A percentile compares a stretch with the other conserved stretches of the same genome.
These are phyloP conservation scores for Sporothrix sp. DNA, from an alignment of 2,329 filamentous ascomycete species.

Conservation along the genomic window DNA sequence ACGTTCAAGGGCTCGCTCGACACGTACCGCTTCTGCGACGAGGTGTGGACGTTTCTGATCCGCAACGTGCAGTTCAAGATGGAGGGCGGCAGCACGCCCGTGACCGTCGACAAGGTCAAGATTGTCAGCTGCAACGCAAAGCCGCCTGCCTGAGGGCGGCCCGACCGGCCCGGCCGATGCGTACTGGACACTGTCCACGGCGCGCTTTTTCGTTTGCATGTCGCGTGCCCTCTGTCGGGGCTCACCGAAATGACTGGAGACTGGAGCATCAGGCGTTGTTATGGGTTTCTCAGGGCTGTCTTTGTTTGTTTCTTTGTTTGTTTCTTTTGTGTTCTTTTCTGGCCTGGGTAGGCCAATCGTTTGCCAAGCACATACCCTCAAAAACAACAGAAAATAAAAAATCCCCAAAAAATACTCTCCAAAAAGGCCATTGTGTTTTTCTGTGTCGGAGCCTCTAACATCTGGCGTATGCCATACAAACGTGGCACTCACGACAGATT, in stretches of 20 bases:
- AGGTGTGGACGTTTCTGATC: constrained; percentile 99
- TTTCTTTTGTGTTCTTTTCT: neutral
- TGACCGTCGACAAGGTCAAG: constrained; percentile 82
- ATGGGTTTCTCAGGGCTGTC: too few relatives aligned
- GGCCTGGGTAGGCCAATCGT: too few relatives aligned
- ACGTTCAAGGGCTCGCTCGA: constrained; percentile 98
- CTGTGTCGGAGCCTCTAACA: too few relatives aligned
- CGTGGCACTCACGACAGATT: neutral
- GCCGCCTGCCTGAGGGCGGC: constrained; percentile 23
- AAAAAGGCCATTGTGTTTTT: too few relatives aligned
- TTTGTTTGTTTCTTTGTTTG: neutral
- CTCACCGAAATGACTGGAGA: too few relatives aligned
- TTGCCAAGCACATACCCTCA: too few relatives aligned
- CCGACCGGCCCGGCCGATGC: too few relatives aligned
- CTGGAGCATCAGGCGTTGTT: neutral
- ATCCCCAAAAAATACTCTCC: too few relatives aligned
- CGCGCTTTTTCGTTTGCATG: too few relatives aligned
- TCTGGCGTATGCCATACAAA: neutral
- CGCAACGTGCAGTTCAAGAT: constrained; percentile 99
- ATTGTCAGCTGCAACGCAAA: constrained; percentile 98
- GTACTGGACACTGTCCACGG: too few relatives aligned
- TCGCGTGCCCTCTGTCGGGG: too few relatives aligned
- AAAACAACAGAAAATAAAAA: neutral
- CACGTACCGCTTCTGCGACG: constrained; percentile 98
- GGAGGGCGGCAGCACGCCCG: constrained; percentile 62